Base-by-base conservation (phyloP, 2,329 filamentous ascomycete species). In the Rhinocladiella mackenziei region DNA sequence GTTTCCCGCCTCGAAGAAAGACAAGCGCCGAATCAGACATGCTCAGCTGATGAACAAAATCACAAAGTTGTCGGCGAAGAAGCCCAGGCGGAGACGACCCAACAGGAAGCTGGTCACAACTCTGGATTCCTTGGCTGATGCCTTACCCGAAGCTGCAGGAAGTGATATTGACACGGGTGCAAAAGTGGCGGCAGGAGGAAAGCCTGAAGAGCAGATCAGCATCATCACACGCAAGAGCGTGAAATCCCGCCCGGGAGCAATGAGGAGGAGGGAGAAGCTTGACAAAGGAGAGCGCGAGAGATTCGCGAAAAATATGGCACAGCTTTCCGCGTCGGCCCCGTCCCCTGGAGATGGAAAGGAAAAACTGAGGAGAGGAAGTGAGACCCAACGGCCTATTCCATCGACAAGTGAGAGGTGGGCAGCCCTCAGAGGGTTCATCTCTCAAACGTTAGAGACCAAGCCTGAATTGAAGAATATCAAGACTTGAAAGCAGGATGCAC, bases 1-100 rank as follows among this genome's bases (percentile, higher is more conserved):
- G 5, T 89, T 91, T 65, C 70, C 80, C 49, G 76, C 80, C 42
- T 81, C 76, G 52, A 97, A 96, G 67, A 82, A 78, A 61, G 86
- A 94, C 70, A 94, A 91, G 71, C 84, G 83, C 17, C 70, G 75
- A 23, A 86, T 94, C 58, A 89, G 89, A 62, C 87, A 87, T 72
- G 84, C 84, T 0, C 69, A 81, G 10, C 88, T 97, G 54, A 72
- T 94, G 19, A 83, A 80, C 14, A 84, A 82, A 52, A 84, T 95
- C 58, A 71, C 81, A 54, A 87, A 89, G 55, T 61, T 59, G 13
- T 54, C 59, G 4, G 31, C 66, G 40, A 63, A 64, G 41, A 80
- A 75, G 60, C 64, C 74, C 6, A 70, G 74, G 63, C 76, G 81
- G 5, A 73, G 85, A 54, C 68, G 83, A 3, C 81, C 86, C 0